Evolutionary conservation across 768 basidiomycete species (phyloP).

Genomic region (Termitomyces sp.): DNA sequence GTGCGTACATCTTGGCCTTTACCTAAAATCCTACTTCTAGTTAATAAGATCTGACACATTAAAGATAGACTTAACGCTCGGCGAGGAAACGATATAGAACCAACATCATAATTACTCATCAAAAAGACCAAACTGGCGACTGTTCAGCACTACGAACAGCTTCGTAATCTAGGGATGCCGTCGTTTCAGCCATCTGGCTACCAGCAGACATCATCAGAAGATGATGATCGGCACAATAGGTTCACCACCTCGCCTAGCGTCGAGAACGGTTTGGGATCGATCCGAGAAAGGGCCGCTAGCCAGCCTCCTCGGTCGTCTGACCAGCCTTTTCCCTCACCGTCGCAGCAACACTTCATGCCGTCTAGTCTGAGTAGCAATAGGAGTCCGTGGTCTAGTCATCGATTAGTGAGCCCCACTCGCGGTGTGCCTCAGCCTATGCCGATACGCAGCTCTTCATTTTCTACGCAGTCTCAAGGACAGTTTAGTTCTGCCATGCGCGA

Average conservation of each 20-base stretch:
- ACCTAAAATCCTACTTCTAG: neutral
- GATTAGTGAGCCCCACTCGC: slow-evolving; percentile 45
- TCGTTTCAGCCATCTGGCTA: slow-evolving; percentile 29
- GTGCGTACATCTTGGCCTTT: slow-evolving; percentile 10
- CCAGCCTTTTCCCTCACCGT: slow-evolving; percentile 46
- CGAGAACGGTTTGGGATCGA: slow-evolving; percentile 41
- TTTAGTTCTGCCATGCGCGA: slow-evolving; percentile 69
- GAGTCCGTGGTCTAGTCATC: slow-evolving; percentile 42
- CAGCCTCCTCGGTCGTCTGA: slow-evolving; percentile 61
- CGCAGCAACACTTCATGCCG: slow-evolving; percentile 49
- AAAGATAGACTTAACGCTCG: slow-evolving; percentile 8
- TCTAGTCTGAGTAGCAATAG: slow-evolving; percentile 42
- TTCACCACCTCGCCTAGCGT: slow-evolving; percentile 42
- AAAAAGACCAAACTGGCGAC: slow-evolving; percentile 21
- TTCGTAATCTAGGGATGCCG: slow-evolving; percentile 20
- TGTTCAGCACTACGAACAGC: slow-evolving; percentile 21
- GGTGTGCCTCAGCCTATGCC: slow-evolving; percentile 47
- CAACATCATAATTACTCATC: slow-evolving; percentile 13
- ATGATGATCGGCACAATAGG: slow-evolving; percentile 60
- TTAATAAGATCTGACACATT: slow-evolving; percentile 5
- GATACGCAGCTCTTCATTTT: slow-evolving; percentile 68
- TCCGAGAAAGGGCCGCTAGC: slow-evolving; percentile 64
- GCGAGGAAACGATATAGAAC: slow-evolving; percentile 12
- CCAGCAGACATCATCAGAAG: slow-evolving; percentile 36
- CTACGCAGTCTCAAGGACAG: slow-evolving; percentile 48